phyloP scores from a whole-genome alignment of 768 basidiomycete genomes.

The Xerocomellus dryophilus region DNA sequence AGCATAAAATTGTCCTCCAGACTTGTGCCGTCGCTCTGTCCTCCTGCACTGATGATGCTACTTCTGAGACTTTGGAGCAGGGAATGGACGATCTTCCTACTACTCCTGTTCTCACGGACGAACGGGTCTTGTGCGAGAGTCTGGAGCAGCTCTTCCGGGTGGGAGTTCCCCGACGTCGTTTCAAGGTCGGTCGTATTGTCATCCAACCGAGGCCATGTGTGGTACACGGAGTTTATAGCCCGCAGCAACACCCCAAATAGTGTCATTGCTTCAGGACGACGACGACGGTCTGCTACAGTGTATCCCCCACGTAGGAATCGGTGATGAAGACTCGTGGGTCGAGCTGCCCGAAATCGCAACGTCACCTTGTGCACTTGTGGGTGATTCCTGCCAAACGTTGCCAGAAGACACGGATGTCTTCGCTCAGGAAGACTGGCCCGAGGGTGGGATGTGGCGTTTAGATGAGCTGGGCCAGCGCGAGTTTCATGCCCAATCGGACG shows the following conservation, averaged over 20 bases:
- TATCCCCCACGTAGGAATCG: slow-evolving; percentile 2
- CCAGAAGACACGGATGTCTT: slow-evolving; percentile 18
- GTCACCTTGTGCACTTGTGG: not conserved
- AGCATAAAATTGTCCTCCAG: slow-evolving; percentile 27
- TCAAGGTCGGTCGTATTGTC: slow-evolving; percentile 42
- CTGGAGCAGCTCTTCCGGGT: slow-evolving; percentile 45
- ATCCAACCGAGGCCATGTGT: not conserved
- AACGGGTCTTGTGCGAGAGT: slow-evolving; percentile 39
- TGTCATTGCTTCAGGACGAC: slow-evolving; percentile 16
- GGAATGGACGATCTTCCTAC: slow-evolving; percentile 9
- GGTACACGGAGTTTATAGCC: slow-evolving; percentile 17
- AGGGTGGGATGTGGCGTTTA: slow-evolving; percentile 14
- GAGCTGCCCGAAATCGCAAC: slow-evolving; percentile 14
- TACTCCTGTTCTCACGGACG: slow-evolving; percentile 26
- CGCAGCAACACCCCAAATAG: slow-evolving; percentile 6
- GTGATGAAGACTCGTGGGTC: slow-evolving; percentile 14
- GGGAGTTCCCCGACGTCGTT: slow-evolving; percentile 40
- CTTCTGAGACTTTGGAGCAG: slow-evolving; percentile 10
- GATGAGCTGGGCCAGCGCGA: slow-evolving; percentile 5
- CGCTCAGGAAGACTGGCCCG: slow-evolving; percentile 12
- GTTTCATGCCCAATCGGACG: slow-evolving; percentile 14
- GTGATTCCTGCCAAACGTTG: slow-evolving; percentile 1
- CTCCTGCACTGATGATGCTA: slow-evolving; percentile 8
- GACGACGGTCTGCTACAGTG: slow-evolving; percentile 22
- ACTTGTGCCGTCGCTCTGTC: slow-evolving; percentile 30